Evolutionary conservation across 2,329 filamentous ascomycete genomes (phyloP).

Genomic region (Xylariaceae sp.): DNA sequence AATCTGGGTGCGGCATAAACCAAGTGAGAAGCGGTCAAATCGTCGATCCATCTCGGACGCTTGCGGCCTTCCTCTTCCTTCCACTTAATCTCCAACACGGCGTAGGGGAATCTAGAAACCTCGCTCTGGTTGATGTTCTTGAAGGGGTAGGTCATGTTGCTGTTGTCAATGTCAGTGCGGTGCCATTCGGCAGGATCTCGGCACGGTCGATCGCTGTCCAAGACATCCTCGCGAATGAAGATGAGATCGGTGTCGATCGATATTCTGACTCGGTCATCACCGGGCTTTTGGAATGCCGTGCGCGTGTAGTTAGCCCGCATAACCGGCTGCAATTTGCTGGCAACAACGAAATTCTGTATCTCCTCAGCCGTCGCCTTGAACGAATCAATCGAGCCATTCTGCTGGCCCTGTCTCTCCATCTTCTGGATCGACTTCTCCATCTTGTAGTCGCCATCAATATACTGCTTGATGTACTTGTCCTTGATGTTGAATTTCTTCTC

Average conservation of each 20-base stretch:
- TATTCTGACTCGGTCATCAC: constrained; percentile 83
- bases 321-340: constrained; percentile 74
- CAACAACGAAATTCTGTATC: constrained; percentile 74
- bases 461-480: constrained; percentile 85
- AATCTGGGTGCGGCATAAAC: constrained; percentile 86
- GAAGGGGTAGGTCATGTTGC: constrained; percentile 81
- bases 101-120: constrained; percentile 83
- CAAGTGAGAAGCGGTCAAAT: constrained; percentile 87
- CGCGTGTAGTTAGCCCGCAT: constrained; percentile 89
- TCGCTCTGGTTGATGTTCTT: constrained; percentile 82
- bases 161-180: constrained; percentile 79
- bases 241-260: constrained; percentile 90
- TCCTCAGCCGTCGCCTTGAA: constrained; percentile 68
- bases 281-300: constrained; percentile 93
- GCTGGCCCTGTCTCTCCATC: constrained; percentile 71
- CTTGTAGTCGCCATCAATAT: constrained; percentile 80
- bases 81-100: constrained; percentile 88
- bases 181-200: constrained; percentile 88
- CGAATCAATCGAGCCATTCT: constrained; percentile 58
- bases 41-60: constrained; percentile 78
- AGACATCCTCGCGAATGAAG: constrained; percentile 71
- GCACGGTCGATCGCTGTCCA: constrained; percentile 81
- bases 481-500: constrained; percentile 83
- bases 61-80: constrained; percentile 61
- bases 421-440: constrained; percentile 89